A percentile compares a stretch with the other conserved stretches of the same genome.
Conservation (phyloP, 495 filamentous ascomycete genomes). For the Penicillium coffeae region DNA sequence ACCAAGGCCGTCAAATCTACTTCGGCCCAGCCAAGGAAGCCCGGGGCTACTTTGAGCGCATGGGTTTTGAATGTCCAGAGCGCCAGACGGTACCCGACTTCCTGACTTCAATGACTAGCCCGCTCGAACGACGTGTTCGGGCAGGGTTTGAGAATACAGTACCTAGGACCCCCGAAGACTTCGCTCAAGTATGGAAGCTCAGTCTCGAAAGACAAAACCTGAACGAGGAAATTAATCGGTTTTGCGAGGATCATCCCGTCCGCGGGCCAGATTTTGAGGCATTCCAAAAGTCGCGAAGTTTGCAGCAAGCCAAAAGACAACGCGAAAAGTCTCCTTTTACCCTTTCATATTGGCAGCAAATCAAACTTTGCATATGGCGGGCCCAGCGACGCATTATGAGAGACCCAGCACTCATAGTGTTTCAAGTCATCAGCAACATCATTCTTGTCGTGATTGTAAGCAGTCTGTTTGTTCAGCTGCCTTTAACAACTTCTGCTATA, state of each 20-base stretch:
- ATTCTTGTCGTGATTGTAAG: constrained; percentile 73
- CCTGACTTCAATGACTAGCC: constrained; percentile 72
- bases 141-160: constrained; percentile 61
- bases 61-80: constrained; percentile 72
- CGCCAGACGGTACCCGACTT: constrained; percentile 77
- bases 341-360: constrained; percentile 65
- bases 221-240: constrained; percentile 65
- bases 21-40: constrained; percentile 64
- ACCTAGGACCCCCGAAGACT: constrained; percentile 66
- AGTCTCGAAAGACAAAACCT: constrained; percentile 64
- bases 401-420: constrained; percentile 67
- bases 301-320: constrained; percentile 50
- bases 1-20: constrained; percentile 81
- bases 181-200: constrained; percentile 67
- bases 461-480: constrained; percentile 77
- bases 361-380: constrained; percentile 68
- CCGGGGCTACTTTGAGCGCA: constrained; percentile 63
- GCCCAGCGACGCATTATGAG: constrained; percentile 65
- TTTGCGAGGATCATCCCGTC: constrained; percentile 58
- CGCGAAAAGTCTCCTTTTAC: constrained; percentile 71
- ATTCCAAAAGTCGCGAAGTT: constrained; percentile 64
- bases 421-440: constrained; percentile 67
- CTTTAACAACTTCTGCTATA: constrained; percentile 60
- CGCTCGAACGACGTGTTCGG: constrained; percentile 59
- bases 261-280: constrained; percentile 61